A percentile compares a stretch with the other conserved stretches of the same genome.
Evolutionary conservation across 257 asterid species (phyloP).

Genomic region (Fraxinus anomala): DNA sequence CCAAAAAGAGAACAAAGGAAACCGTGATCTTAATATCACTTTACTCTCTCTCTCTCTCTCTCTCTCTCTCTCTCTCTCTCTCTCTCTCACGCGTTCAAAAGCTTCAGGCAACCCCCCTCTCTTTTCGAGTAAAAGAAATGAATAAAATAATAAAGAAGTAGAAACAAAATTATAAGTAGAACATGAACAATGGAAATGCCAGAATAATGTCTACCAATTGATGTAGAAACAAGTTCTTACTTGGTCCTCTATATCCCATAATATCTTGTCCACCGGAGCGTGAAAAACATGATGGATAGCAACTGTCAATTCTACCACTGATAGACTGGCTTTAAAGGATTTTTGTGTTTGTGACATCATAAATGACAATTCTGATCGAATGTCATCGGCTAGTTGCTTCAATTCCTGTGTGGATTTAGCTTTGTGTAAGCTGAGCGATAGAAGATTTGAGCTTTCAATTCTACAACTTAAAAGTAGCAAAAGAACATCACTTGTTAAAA

Average conservation of each 20-base stretch:
- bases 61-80: background rate
- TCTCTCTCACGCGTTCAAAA: background rate
- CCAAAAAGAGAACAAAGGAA: background rate
- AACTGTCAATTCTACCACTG: slow-evolving; percentile 73
- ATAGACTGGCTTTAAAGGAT: slow-evolving; percentile 54
- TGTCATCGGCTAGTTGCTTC: slow-evolving; percentile 76
- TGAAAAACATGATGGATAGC: slow-evolving; percentile 85
- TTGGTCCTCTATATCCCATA: slow-evolving; percentile 93
- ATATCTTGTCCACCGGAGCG: slow-evolving; percentile 80
- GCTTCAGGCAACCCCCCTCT: background rate
- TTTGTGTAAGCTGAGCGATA: slow-evolving; percentile 26
- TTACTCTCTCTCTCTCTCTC: background rate
- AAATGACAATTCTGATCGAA: slow-evolving; percentile 63
- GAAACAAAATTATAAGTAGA: too few species aligned
- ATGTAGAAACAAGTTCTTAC: slow-evolving; percentile 41
- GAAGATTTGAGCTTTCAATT: slow-evolving; percentile 12
- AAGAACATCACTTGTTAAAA: slow-evolving; percentile 2
- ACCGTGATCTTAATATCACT: background rate
- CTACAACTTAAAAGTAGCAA: slow-evolving; percentile 14
- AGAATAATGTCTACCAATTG: background rate
- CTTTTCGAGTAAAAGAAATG: background rate
- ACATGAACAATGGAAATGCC: background rate
- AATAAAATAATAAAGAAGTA: background rate
- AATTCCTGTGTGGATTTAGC: slow-evolving; percentile 62
- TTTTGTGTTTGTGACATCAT: slow-evolving; percentile 44